Percentiles rank a stretch among this genome's conserved stretches.
Conservation (phyloP, 2,329 filamentous ascomycete species). For the Epichloe gansuensis region DNA sequence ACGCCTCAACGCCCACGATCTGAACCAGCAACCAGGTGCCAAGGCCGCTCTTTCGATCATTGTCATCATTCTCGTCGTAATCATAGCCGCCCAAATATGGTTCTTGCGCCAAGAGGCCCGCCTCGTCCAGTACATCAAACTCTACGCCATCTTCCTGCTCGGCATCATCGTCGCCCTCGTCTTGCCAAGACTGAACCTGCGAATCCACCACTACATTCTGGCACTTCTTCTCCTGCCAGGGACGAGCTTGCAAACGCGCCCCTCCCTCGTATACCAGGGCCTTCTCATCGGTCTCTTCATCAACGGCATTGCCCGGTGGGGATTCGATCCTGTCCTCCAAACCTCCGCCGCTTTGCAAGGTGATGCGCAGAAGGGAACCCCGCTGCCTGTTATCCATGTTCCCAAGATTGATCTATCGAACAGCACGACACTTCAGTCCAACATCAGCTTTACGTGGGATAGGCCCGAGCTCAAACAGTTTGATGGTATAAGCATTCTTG, state of each 20-base stretch:
- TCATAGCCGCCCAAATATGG: conserved; percentile 67
- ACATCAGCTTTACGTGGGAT: conserved; percentile 49
- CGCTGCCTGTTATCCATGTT: conserved; percentile 40
- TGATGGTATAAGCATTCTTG: conserved; percentile 66
- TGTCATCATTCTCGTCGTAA: conserved; percentile 52
- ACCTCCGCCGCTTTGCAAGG: conserved; percentile 61
- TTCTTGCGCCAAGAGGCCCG: conserved; percentile 76
- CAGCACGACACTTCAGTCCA: conserved; percentile 36
- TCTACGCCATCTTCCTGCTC: conserved; percentile 58
- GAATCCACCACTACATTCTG: conserved; percentile 92
- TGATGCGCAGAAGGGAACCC: conserved; percentile 49
- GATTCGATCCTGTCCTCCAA: conserved; percentile 79
- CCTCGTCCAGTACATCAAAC: conserved; percentile 60
- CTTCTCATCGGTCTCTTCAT: conserved; percentile 82
- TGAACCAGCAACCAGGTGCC: conserved; percentile 79
- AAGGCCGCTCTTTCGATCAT: conserved; percentile 70
- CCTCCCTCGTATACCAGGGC: conserved; percentile 77
- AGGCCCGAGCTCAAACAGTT: conserved; percentile 35
- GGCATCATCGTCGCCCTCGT: conserved; percentile 58
- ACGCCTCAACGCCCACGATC: conserved; percentile 80
- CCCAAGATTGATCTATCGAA: conserved; percentile 34
- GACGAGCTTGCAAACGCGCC: conserved; percentile 77
- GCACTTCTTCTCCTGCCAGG: conserved; percentile 77
- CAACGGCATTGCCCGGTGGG: conserved; percentile 89
- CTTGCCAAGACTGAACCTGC: conserved; percentile 65